Base-by-base conservation (phyloP, 805 yeast species). In the Candida maris region DNA sequence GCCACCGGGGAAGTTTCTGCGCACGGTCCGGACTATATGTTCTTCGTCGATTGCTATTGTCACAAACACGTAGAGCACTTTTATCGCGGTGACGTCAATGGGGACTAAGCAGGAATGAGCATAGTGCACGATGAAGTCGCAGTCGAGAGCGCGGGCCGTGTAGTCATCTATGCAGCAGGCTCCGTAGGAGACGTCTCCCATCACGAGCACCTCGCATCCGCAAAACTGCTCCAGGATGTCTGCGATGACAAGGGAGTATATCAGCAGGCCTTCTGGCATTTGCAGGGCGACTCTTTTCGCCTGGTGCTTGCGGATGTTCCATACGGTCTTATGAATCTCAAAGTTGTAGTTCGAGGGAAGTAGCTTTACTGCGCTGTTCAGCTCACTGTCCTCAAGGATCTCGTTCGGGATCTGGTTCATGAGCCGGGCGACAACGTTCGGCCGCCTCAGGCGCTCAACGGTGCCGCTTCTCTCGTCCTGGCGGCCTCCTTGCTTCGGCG, bases 171-270 rank as follows among this genome's bases (percentile, higher is more conserved):
- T 88, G 63, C 98, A 93, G 58, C 98, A 93, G 0, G 98, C 98
- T 28, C 98, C 98, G 54, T 93, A 93, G 0, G 97, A 86, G 0
- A 93, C 98, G 59, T 93, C 98, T 2, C 98, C 98, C 98, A 93
- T 93, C 3, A 91, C 93, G 1, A 93, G 68, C 0, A 89, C 85
- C 54, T 89, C 96, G 35, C 83, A 87, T 3, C 66, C 62, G 57
- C 97, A 89, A 50, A 93, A 91, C 59, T 89, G 96, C 54, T 87
- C 95, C 23, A 93, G 57, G 17, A 93, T 91, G 61, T 93, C 98
- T 4, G 95, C 74, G n/a, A 93, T 77, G 25, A 93, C 74, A 42
- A 95, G 70, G 0, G 97, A 81, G 56, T 89, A 93, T 1, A 93
- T 85, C 33, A 93, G 65, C 20, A 93, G 63, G 1, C 98, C 98